Conservation (phyloP, 768 basidiomycete species). For the Hydnomerulius pinastri region DNA sequence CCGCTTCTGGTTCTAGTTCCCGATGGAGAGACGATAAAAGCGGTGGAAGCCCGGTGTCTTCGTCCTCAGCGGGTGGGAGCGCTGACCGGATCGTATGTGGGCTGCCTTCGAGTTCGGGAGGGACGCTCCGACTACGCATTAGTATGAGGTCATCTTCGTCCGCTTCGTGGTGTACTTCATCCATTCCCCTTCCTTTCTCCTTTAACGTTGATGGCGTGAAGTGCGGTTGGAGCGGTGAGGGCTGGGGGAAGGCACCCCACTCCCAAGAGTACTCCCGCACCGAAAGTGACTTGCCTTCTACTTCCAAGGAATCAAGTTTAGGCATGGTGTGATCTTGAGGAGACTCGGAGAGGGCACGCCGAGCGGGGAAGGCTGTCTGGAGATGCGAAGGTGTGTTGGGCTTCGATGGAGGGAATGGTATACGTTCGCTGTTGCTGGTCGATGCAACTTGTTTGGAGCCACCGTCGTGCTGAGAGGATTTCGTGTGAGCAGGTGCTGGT, state of each 20-base stretch:
- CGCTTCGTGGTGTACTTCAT: constrained; percentile 9
- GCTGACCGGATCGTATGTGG: constrained; percentile 30
- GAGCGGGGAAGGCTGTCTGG: constrained; percentile 36
- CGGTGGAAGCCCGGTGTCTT: constrained; percentile 22
- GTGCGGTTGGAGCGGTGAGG: constrained; percentile 61
- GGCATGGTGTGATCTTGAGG: constrained; percentile 47
- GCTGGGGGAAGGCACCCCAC: constrained; percentile 88
- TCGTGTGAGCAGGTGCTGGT: constrained; percentile 4
- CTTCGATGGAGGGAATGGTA: constrained; percentile 23
- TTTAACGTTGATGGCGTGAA: constrained; percentile 35
- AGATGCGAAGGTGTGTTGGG: constrained; percentile 23
- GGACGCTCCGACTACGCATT: constrained; percentile 58
- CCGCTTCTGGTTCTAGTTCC: constrained; percentile 8
- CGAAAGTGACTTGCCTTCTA: constrained; percentile 18
- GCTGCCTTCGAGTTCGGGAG: constrained; percentile 51
- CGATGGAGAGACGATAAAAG: not conserved
- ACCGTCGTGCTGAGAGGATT: constrained; percentile 10
- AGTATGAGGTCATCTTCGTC: constrained; percentile 27
- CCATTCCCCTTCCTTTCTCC: constrained; percentile 10
- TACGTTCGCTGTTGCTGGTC: constrained; percentile 5
- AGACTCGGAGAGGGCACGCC: constrained; percentile 64
- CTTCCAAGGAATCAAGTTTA: constrained; percentile 7
- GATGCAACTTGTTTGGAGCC: constrained; percentile 15
- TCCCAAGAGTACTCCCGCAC: constrained; percentile 88
- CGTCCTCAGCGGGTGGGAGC: constrained; percentile 21